Conservation (phyloP, 2,329 filamentous ascomycete genomes). For the Xylaria polymorpha region DNA sequence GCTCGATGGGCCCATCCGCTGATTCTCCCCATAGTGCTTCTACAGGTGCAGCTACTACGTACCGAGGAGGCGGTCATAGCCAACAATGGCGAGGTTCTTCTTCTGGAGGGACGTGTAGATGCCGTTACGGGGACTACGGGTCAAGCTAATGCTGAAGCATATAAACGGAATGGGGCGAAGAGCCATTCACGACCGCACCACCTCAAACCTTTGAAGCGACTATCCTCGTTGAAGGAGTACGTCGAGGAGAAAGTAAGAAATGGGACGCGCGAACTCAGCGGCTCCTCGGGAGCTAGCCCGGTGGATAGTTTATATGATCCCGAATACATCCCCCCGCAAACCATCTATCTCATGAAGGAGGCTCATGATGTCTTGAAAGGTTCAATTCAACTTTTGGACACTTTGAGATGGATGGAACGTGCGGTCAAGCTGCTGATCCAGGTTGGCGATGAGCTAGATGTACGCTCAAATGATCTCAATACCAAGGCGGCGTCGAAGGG, state of each 20-base stretch:
- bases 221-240: constrained; percentile 45
- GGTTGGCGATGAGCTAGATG: constrained; percentile 57
- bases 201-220: constrained; percentile 44
- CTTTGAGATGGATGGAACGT: constrained; percentile 61
- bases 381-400: constrained; percentile 59
- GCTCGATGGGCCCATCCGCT: constrained; percentile 60
- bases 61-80: constrained; percentile 58
- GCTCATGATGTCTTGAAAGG: constrained; percentile 60
- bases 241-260: constrained; percentile 44
- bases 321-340: constrained; percentile 56
- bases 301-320: constrained; percentile 41
- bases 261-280: constrained; percentile 25
- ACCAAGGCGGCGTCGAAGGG: constrained; percentile 32
- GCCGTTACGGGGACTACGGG: constrained; percentile 54
- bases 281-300: constrained; percentile 10
- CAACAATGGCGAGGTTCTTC: constrained; percentile 57
- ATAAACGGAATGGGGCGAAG: constrained; percentile 37
- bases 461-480: constrained; percentile 45
- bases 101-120: constrained; percentile 57
- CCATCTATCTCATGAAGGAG: constrained; percentile 61
- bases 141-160: constrained; percentile 44
- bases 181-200: constrained; percentile 31
- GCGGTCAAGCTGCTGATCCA: constrained; percentile 58
- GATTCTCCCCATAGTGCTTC: constrained; percentile 58
- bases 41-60: constrained; percentile 59